phyloP scores from a whole-genome alignment of 1,139 yeast species.

The Candida tetrigidarum region DNA sequence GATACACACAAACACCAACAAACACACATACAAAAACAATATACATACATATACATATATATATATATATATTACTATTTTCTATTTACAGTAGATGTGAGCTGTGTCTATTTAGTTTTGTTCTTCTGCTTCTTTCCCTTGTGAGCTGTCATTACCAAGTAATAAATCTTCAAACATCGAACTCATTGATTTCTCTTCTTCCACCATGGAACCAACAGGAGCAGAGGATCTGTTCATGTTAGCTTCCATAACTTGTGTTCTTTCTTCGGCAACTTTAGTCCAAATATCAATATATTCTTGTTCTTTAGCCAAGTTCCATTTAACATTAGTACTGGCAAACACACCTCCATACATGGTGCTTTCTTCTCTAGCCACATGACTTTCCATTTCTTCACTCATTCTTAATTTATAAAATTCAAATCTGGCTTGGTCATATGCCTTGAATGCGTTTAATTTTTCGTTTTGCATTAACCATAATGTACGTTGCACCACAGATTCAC shows the following conservation, averaged over 20 bases:
- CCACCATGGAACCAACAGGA: constrained; percentile 30
- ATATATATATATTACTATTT: not conserved
- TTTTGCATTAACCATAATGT: constrained; percentile 67
- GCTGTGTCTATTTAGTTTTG: no score
- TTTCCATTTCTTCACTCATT: constrained; percentile 80
- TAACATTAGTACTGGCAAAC: constrained; percentile 57
- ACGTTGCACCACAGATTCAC: constrained; percentile 94
- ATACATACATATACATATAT: no score
- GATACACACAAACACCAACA: constrained; percentile 1
- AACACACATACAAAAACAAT: not conserved
- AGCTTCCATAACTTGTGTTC: constrained; percentile 54
- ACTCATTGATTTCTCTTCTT: constrained; percentile 19
- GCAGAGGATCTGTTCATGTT: constrained; percentile 37
- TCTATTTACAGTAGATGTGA: constrained; percentile 3
- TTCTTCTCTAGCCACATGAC: constrained; percentile 81
- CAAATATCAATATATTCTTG: constrained; percentile 72
- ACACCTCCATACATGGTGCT: constrained; percentile 84
- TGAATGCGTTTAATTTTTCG: constrained; percentile 30
- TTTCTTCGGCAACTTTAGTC: constrained; percentile 69
- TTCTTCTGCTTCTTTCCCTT: not conserved
- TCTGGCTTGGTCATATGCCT: constrained; percentile 86
- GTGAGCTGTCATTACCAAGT: not conserved
- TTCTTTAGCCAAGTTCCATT: constrained; percentile 73
- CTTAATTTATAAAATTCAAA: constrained; percentile 86
- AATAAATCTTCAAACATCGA: constrained; percentile 30